Evolutionary conservation across 352 stramenopile genomes (phyloP).

Genomic region (Thalassiosira hispida): DNA sequence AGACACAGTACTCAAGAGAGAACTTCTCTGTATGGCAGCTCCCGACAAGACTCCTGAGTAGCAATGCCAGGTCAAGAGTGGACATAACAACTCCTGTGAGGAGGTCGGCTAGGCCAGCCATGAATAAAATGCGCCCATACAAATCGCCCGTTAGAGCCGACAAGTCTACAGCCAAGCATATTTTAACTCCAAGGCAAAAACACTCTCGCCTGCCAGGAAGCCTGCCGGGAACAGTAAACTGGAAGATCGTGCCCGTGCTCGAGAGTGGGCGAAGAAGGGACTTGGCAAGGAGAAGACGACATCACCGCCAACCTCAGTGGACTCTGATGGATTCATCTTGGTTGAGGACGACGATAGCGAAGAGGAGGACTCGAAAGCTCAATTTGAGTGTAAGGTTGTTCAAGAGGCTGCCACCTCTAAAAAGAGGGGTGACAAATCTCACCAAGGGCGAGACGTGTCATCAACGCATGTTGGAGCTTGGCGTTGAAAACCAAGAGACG

Average conservation of each 20-base stretch:
- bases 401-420: neutral
- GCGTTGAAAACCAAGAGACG: neutral
- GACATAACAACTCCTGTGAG: neutral
- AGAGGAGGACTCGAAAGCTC: too few relatives aligned
- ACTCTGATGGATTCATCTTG: too few relatives aligned
- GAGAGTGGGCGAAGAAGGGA: neutral
- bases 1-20: too few relatives aligned
- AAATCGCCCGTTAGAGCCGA: neutral
- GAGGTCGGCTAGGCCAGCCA: neutral
- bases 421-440: too few relatives aligned
- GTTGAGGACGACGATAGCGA: too few relatives aligned
- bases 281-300: neutral
- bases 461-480: neutral
- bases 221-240: neutral
- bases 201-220: too few relatives aligned
- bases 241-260: neutral
- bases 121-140: neutral
- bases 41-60: neutral
- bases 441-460: neutral
- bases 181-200: too few relatives aligned
- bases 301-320: neutral
- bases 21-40: too few relatives aligned
- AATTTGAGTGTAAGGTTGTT: neutral
- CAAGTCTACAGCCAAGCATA: slow-evolving; percentile 2
- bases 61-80: neutral